Base-by-base conservation (phyloP, 805 yeast genomes). In the Metschnikowia lunata region DNA sequence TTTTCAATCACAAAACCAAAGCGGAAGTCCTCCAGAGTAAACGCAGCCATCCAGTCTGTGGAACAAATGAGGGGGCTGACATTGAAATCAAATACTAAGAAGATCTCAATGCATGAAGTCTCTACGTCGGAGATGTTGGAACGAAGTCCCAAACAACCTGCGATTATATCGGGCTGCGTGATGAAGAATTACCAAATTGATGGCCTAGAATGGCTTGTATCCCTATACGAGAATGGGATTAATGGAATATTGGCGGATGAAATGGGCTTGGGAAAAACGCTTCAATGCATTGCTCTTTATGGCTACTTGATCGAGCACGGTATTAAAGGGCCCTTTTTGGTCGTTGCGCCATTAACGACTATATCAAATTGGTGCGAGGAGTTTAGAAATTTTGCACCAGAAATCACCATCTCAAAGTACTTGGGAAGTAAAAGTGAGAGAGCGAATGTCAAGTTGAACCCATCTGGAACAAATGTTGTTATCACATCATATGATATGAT, bases 221-320 rank as follows among this genome's bases (percentile, higher is more conserved):
- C 96, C 0, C 66, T 91, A 26, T 93, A 85, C 61, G 95, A 90
- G 59, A 93, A 91, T 63, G 99, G 98, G 0, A 70, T 91, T 27
- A 91, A 91, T 62, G 99, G 98, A 2, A 90, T 93, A 30, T 67
- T 93, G 15, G 98, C 98, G 0, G 98, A 93, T 66, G 98, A 91
- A 62, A 91, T 91, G 99, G 98, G 98, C 0, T 69, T 91, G 26
- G 99, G 99, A 1, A 91, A 91, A 60, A 93, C 99, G 0, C 63
- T 91, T 7, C 96, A 93, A 62, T 83, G 93, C 35, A 88, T 91
- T 43, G 77, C 96, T 0, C 72, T 91, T 47, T 56, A 89, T 4
- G 79, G 88, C 6, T 87, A 83, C 57, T 67, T 90, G 31, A 75
- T 83, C 37, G 96, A 88, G 52, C 81, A 87, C 61, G 89, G 86